Base-by-base conservation (phyloP, 2,329 filamentous ascomycete species). In the Ascosphaera pollenicola region DNA sequence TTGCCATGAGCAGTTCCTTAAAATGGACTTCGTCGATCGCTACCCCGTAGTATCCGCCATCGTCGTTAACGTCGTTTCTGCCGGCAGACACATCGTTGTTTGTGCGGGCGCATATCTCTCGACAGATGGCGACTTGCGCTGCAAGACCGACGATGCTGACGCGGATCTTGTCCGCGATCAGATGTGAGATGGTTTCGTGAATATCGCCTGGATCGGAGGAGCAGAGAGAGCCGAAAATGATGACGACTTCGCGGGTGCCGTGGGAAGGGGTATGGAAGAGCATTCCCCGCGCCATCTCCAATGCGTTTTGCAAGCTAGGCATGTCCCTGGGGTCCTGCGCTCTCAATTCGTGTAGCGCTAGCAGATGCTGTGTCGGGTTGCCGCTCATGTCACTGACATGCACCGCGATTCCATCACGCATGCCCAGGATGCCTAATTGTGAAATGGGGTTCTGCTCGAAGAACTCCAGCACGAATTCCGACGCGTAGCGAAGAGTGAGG, bases 401-500 rank as follows among this genome's bases (percentile, higher is more conserved):
- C 17, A 91, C 65, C 2, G 85, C 85, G 13, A 95, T 66, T 13
- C 89, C 89, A 54, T 95, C 89, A 44, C 81, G 73, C 80, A 95
- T 93, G 38, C 81, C 87, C 31, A 98, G 65, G 21, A 98, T 78
- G 17, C 80, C 85, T 41, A 98, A 70, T 59, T 98, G 89, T 8
- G 84, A 92, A 47, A 98, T 95, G 8, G 89, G 89, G 51, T 98
- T 98, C 59, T 98, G 89, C 59, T 95, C 89, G 54, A 95, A 98
- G 60, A 83, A 98, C 56, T 94, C 87, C 42, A 76, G 70, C 37
- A 95, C 78, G 57, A 95, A 98, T 41, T 84, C 78, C 45, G 78
- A 72, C 13, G 84, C 78, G 57, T 84, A 91, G 45, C 75, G 75
- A 51, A 94, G 68, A 39, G 76, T 78, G 24, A 94, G 69, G 30